These are phyloP conservation scores for Ophiocordyceps camponoti-rufipedis DNA, from an alignment of 2,329 filamentous ascomycete species.

Conservation along the genomic window DNA sequence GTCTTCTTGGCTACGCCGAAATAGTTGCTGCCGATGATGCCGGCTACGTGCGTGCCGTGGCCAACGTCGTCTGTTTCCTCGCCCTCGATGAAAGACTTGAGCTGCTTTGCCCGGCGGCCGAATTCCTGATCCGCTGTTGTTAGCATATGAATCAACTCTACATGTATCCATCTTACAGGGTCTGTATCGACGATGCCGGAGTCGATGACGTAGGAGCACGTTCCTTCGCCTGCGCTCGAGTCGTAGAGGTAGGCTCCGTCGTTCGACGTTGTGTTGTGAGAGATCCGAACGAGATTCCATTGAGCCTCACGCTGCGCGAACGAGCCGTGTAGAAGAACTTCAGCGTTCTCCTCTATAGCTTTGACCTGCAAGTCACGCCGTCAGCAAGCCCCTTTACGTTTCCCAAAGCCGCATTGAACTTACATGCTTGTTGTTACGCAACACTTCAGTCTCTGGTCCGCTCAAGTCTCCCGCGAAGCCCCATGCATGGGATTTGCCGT, in stretches of 20 bases:
- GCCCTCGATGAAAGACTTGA: constrained; percentile 14
- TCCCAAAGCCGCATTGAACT: too few species aligned
- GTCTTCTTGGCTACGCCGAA: constrained; percentile 22
- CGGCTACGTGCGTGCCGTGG: constrained; percentile 19
- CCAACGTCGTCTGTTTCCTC: constrained; percentile 12
- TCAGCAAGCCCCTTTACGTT: too few species aligned
- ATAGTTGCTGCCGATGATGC: constrained; percentile 13
- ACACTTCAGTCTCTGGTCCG: too few species aligned
- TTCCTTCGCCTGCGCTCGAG: constrained; percentile 14
- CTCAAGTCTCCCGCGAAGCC: too few species aligned
- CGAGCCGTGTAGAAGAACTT: too few species aligned
- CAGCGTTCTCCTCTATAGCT: too few species aligned
- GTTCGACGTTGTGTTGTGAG: constrained; percentile 10
- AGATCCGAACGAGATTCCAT: constrained; percentile 18
- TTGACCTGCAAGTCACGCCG: too few species aligned
- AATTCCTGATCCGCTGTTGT: constrained; percentile 11
- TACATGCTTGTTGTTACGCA: too few species aligned
- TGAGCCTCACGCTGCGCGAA: constrained; percentile 13
- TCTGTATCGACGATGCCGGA: constrained; percentile 18
- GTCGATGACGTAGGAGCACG: constrained; percentile 24
- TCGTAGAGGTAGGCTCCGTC: constrained; percentile 19
- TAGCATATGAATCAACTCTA: too few species aligned
- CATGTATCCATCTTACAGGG: constrained; percentile 8
- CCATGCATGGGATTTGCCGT: too few species aligned
- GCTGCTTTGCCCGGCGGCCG: constrained; percentile 17